Base-by-base conservation (phyloP, 1,139 yeast species). In the Saccharomyces hybrid region DNA sequence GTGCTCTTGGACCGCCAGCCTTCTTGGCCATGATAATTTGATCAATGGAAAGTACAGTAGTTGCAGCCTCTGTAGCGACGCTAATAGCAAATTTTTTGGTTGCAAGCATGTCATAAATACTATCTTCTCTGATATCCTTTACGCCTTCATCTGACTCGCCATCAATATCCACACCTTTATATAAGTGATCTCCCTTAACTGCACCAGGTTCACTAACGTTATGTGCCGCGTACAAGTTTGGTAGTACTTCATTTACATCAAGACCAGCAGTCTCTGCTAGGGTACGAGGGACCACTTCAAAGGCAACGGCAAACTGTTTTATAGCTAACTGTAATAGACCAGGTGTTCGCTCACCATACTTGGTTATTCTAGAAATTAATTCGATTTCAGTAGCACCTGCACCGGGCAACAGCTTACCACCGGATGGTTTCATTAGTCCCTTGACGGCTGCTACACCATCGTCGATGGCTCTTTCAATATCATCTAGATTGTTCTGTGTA, bases 341-440 rank as follows among this genome's bases (percentile, higher is more conserved):
- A 14, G 99, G 96, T 1, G 98, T 93, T 65, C 80, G 82, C 70
- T 93, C 99, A 61, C 98, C 99, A 67, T 83, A 87, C 57, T 82
- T 82, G 19, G 90, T 87, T 57, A 91, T 78, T 66, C 84, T 79
- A 61, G 86, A 81, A 53, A 90, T 91, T 54, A 93, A 78, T 68
- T 90, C 97, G 53, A 89, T 86, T 73, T 93, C 99, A n/a, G 88
- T 79, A 19, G 97, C 93, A 64, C 99, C 99, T 0, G 99, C 99
- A 59, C 99, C 99, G 11, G 98, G 93, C 60, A 93, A 79, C 62
- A 93, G 78, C 61, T 90, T 81, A 32, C 72, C 73, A 56, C 75
- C 76, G 57, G 81, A 76, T 68, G 86, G 93, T 70, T 86, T 87
- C 62, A 91, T 78, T 60, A 93, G 78, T 1, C 97, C 95, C 74